Base-by-base conservation (phyloP, 2,329 filamentous ascomycete species). In the Myrmaecium sp. region DNA sequence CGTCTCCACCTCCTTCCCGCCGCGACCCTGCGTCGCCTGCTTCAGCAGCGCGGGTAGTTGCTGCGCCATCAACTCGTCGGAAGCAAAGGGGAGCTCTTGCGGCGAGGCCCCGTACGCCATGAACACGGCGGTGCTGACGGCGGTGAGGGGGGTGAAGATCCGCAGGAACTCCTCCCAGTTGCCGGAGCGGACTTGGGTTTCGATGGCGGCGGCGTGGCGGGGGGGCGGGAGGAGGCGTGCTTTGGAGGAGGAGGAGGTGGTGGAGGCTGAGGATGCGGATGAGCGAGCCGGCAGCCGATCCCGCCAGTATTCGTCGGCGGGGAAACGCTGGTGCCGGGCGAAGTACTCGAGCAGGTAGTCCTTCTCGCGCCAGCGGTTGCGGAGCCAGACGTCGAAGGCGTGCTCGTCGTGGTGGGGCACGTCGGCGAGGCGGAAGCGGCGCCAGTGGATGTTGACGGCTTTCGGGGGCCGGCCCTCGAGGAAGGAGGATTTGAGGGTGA, bases 371-470 rank as follows among this genome's bases (percentile, higher is more conserved):
- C 86, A 98, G 23, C 84, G 68, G 20, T 75, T 65, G 23, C 75
- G 64, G 14, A 94, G 57, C 89, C 89, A 98, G 5, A 62, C 42
- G 31, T 86, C 75, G 44, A 98, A 95, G 14, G 63, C 57, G 17
- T 76, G 64, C 5, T 66, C 62, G 38, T 76, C 67, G 25, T 80
- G 64, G 4, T 92, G 60, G 0, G 89, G 89, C 14, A 98, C 86
- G 24, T 82, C 74, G 10, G 65, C 64, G 12, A 93, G 46, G 14
- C 66, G 64, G 53, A 92, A 95, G 12, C 84, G 74, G 28, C 89
- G 73, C 84, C 86, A 98, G 57, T 94, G 75, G 59, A 95, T 82
- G 53, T 94, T 94, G 41, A 95, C 83, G 2, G 81, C 92, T 48
- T 83, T 92, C 4, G 89, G 89, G 1, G 83, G 74, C 0, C 80